phyloP scores from a whole-genome alignment of 176 grass and related monocot genomes.

The Lolium perenne region DNA sequence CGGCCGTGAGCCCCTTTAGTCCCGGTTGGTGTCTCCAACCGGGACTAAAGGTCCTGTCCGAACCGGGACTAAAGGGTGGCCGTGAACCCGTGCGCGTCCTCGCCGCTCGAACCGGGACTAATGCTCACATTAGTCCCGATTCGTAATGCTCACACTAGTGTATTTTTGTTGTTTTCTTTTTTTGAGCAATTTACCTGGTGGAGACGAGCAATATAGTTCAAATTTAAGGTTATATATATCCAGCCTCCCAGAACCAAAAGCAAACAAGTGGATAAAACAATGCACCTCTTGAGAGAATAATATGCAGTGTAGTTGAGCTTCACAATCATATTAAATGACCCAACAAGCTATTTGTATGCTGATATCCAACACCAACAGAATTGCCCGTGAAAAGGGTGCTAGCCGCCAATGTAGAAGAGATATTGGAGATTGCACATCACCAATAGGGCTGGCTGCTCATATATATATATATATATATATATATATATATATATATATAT shows the following conservation, averaged over 20 bases:
- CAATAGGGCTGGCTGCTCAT: no score
- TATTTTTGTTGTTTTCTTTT: neutral
- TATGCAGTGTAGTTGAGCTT: slow-evolving; percentile 30
- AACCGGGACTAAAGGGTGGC: no score
- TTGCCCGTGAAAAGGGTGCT: slow-evolving; percentile 42
- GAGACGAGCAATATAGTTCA: neutral
- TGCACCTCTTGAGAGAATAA: slow-evolving; percentile 2
- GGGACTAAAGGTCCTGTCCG: no score
- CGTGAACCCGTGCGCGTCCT: no score
- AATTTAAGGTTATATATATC: neutral
- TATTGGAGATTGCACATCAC: no score
- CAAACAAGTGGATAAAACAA: neutral
- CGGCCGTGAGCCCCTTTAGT: no score
- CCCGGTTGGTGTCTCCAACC: no score
- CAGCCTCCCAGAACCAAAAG: neutral
- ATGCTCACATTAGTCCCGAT: no score
- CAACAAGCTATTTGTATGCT: slow-evolving; percentile 40
- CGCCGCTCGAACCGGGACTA: no score
- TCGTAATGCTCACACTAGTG: no score
- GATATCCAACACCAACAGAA: slow-evolving; percentile 37
- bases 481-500: no score
- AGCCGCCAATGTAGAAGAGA: neutral
- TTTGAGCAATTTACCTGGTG: slow-evolving; percentile 36
- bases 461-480: no score
- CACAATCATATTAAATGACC: slow-evolving; percentile 59